phyloP scores from a whole-genome alignment of 495 filamentous ascomycete species.

The Aspergillus cavernicola region DNA sequence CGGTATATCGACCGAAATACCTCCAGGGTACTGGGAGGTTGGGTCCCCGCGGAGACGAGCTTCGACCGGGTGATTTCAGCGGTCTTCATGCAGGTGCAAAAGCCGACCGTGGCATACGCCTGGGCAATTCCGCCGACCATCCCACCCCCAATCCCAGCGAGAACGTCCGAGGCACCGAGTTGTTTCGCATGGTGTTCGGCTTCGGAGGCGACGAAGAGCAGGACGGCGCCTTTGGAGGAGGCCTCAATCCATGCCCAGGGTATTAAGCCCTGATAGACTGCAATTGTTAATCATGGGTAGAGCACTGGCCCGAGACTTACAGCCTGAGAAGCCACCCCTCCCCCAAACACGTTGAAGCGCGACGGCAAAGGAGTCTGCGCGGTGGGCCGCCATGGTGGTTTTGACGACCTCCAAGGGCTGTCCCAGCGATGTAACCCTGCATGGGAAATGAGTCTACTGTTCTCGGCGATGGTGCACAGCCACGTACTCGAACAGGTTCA shows the following conservation, averaged over 20 bases:
- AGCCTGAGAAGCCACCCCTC: constrained; percentile 90
- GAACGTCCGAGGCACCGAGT: constrained; percentile 79
- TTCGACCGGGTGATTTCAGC: constrained; percentile 99
- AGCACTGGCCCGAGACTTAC: constrained; percentile 55
- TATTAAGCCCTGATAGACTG: constrained; percentile 99
- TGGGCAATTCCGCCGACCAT: constrained; percentile 94
- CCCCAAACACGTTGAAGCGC: constrained; percentile 84
- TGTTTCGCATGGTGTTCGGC: constrained; percentile 86
- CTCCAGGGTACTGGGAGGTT: constrained; percentile 80
- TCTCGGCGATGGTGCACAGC: background rate
- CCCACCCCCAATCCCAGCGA: constrained; percentile 82
- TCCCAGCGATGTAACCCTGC: background rate
- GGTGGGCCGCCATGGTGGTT: constrained; percentile 98
- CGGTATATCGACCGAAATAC: constrained; percentile 97
- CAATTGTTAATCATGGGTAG: constrained; percentile 1
- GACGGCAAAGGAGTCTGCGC: constrained; percentile 75
- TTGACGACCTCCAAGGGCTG: constrained; percentile 97
- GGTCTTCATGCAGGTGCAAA: constrained; percentile 99
- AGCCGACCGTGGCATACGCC: constrained; percentile 98
- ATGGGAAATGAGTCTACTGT: background rate
- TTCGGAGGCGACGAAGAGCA: constrained; percentile 98
- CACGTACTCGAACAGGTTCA: background rate
- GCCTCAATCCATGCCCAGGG: constrained; percentile 99
- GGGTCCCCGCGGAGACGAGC: constrained; percentile 73
- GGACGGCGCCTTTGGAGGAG: constrained; percentile 97